Evolutionary conservation across 805 yeast species (phyloP), one percentile per base, ranked within the genome.

Genomic region (Wickerhamomyces canadensis): DNA sequence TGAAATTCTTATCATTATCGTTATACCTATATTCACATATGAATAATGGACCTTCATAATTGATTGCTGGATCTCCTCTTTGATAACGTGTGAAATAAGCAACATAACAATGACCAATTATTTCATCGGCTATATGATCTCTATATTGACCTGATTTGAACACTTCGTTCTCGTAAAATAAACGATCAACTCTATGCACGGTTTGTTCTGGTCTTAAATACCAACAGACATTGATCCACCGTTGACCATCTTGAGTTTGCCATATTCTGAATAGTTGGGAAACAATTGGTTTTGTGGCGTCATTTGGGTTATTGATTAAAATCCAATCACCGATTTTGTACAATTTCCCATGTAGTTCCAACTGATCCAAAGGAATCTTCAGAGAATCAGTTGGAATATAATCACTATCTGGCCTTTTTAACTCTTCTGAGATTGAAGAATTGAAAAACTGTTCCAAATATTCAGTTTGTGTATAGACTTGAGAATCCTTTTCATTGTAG

Each of bases 131-230:
- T 34, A 79, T 65, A 61, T 93, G 98, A 60, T 93, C 97, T 57
- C 97, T 76, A 63, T 91, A 93, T 65, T 91, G 97, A 33, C 96
- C 96, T 2, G 96, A 83, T 62, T 93, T 93, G 61, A 91, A 87
- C 25, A 93, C 98, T 64, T 93, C 98, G 57, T 93, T 88, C 49
- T 82, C 87, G 63, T 84, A 86, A 59, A 93, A 93, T 38, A 88
- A 64, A 54, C 96, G 71, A 62, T 93, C 98, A 31, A 72, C 82
- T 50, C 94, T 75, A 61, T 93, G 98, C 31, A 93, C 95, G 0
- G 98, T 93, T 70, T 94, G 97, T 59, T 93, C 98, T 1, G 98
- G 96, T 49, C 98, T 78, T 54, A 86, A 83, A 62, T 91, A 93
- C 98, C 98, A 93, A 67, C 98, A 93, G 27, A 86, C 95, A 57